Conservation (phyloP, 768 basidiomycete genomes). For the Leccinum variicolor region DNA sequence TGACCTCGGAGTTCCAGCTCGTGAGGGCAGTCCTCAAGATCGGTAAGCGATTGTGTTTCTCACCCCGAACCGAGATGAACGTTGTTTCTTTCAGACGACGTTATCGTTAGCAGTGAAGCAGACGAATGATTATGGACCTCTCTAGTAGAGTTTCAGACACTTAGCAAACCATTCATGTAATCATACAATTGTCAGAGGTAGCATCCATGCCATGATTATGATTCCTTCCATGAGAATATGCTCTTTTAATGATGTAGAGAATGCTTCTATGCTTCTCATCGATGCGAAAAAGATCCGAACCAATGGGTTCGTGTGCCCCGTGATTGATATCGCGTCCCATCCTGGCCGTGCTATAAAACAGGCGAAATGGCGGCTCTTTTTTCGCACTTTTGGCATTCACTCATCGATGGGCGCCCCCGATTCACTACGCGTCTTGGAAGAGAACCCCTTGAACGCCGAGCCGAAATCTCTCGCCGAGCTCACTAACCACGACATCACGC, state of each 20-base stretch:
- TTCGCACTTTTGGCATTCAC: neutral
- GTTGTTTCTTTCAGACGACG: slow-evolving; percentile 56
- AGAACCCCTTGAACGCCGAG: slow-evolving; percentile 68
- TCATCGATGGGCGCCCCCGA: slow-evolving; percentile 19
- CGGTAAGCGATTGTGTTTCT: slow-evolving; percentile 42
- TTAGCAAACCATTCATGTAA: slow-evolving; percentile 24
- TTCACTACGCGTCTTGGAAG: slow-evolving; percentile 16
- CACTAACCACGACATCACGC: slow-evolving; percentile 43
- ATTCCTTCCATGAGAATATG: neutral
- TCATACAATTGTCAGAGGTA: slow-evolving; percentile 11
- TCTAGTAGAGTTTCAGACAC: slow-evolving; percentile 25
- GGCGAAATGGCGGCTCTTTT: neutral
- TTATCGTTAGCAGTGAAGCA: slow-evolving; percentile 67
- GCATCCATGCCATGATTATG: neutral
- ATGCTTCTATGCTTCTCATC: neutral
- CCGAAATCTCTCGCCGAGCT: slow-evolving; percentile 59
- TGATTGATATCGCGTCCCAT: neutral
- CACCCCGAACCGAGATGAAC: slow-evolving; percentile 1
- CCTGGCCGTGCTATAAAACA: neutral
- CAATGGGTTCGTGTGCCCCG: neutral
- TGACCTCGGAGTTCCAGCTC: slow-evolving; percentile 42
- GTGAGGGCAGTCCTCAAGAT: slow-evolving; percentile 88
- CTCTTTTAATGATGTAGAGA: neutral
- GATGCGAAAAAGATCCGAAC: neutral
- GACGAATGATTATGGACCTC: slow-evolving; percentile 48